phyloP scores from a whole-genome alignment of 352 stramenopile genomes.

The Globisporangium recalcitrans region DNA sequence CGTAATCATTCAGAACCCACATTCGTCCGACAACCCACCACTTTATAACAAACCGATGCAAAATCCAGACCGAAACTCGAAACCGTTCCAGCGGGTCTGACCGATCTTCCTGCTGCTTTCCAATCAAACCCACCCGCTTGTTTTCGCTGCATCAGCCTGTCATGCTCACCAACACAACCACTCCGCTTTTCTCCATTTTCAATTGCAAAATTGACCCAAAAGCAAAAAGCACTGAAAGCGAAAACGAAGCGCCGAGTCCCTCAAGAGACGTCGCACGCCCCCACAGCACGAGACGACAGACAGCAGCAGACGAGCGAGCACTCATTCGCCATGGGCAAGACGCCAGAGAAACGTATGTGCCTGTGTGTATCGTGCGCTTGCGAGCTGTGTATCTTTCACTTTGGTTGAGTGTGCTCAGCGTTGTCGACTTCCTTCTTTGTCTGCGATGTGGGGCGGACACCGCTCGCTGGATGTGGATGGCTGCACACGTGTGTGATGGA shows the following conservation, averaged over 20 bases:
- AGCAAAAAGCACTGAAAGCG: not conserved
- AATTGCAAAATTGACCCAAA: not conserved
- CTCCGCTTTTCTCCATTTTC: not conserved
- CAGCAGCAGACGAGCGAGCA: too few relatives aligned
- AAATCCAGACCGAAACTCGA: too few relatives aligned
- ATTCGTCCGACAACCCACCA: too few relatives aligned
- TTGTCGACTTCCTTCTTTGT: too few relatives aligned
- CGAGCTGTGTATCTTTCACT: not conserved
- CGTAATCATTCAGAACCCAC: too few relatives aligned
- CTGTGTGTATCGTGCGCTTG: not conserved
- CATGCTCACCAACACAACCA: not conserved
- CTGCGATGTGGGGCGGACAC: not conserved
- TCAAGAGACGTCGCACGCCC: conserved; percentile 13
- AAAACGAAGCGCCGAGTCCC: not conserved
- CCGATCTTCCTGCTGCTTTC: not conserved
- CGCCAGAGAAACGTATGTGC: conserved; percentile 33
- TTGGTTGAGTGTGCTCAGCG: too few relatives aligned
- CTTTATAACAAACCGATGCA: too few relatives aligned
- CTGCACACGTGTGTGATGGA: not conserved
- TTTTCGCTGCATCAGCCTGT: not conserved
- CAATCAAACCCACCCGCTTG: not conserved
- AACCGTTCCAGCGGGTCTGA: not conserved
- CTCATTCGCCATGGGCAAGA: conserved; percentile 70
- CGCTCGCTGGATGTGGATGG: not conserved
- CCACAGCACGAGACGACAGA: not conserved